Base-by-base conservation (phyloP, 2,329 filamentous ascomycete species). In the Diaporthe longicolla region DNA sequence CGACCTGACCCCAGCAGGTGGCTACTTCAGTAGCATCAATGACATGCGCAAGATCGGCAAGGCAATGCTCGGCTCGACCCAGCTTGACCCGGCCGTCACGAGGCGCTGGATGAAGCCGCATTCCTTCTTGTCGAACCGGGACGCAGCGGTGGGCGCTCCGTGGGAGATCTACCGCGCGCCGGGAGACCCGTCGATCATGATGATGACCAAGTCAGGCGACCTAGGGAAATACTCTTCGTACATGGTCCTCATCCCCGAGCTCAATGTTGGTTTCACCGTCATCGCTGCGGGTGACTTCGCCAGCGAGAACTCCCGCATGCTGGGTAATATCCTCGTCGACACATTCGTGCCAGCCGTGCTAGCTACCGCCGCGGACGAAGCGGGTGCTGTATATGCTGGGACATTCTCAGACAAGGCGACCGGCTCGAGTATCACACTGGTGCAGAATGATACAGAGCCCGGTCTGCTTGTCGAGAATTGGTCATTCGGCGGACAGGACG, bases 41-140 rank as follows among this genome's bases (percentile, higher is more conserved):
- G 86, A 87, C 78, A 78, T 87, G 70, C 81, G 83, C 0, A 76
- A 78, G 8, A 78, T 87, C n/a, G 85, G 85, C n/a, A 83, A 82
- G 2, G 82, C 83, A 29, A 86, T 87, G 74, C 79, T 87, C 26
- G 77, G 78, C 13, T 83, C 81, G 24, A 80, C 80, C 0, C 78
- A 87, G 1, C 77, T 87, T 0, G 74, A 81, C 0, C 76, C 80
- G 0, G 75, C 79, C 3, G 76, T 80, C 19, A 87, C 85, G 0
- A 81, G 83, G n/a, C 80, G 84, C 45, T 87, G 86, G 86, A 79
- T 88, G 26, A 85, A 85, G 68, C 85, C 86, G 0, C 76, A 77
- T 0, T 77, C 81, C 4, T 79, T 84, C 32, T 84, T 82, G 0
- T 81, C 84, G 6, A 83, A 84, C 43, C 76, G 84, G 0, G 74